These are phyloP conservation scores for Isoetes taiwanensis DNA, from an alignment of 75 land plant species.

Conservation along the genomic window DNA sequence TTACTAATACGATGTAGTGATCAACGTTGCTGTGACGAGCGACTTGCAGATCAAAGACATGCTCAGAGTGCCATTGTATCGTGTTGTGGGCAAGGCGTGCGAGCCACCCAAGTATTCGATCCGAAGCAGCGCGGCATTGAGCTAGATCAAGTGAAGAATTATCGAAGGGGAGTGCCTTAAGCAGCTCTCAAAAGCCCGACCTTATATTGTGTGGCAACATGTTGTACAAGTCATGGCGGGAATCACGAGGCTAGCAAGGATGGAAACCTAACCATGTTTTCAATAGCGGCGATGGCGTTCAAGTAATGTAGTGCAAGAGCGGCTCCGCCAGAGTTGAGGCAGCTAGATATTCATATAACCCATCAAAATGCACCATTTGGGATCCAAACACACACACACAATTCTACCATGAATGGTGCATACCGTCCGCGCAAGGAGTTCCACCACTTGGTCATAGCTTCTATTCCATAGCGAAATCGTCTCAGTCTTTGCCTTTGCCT, in stretches of 20 bases:
- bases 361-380: too few species aligned
- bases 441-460: neutral
- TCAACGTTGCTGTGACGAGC: too few species aligned
- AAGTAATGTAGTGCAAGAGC: neutral
- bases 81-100: constrained; percentile 1
- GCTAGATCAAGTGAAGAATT: too few species aligned
- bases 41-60: neutral
- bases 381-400: neutral
- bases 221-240: neutral
- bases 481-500: neutral
- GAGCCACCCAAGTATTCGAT: neutral
- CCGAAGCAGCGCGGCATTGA: neutral
- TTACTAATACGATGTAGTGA: too few species aligned
- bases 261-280: constrained; percentile 5
- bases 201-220: neutral
- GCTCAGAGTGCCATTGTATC: constrained; percentile 3
- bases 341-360: too few species aligned
- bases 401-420: neutral
- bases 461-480: neutral
- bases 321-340: neutral
- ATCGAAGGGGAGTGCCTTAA: neutral
- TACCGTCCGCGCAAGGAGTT: neutral
- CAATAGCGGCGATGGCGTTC: neutral
- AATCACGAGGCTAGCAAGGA: neutral
- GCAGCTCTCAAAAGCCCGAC: neutral